A percentile compares a stretch with the other conserved stretches of the same genome.
Conservation (phyloP, 371 early-diverging fungal genomes). For the Mycotypha africana region DNA sequence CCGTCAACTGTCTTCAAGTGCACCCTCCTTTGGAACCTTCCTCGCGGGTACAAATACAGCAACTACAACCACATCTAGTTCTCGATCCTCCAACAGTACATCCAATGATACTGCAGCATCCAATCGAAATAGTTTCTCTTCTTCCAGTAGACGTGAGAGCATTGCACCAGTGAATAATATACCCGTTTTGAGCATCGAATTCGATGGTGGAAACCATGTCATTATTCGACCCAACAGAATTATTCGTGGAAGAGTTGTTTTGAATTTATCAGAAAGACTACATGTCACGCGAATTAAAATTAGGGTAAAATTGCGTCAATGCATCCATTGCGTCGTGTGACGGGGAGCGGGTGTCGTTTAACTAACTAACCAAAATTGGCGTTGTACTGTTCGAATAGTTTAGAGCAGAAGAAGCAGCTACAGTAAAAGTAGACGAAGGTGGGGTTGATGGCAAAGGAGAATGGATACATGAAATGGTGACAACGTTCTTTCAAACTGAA, state of each 20-base stretch:
- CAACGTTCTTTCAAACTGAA: constrained; percentile 43
- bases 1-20: constrained; percentile 23
- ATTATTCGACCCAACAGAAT: constrained; percentile 44
- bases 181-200: constrained; percentile 22
- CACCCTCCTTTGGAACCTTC: constrained; percentile 15
- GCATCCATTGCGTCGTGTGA: neutral
- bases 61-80: neutral
- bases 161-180: neutral
- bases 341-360: too few species aligned
- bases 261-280: constrained; percentile 26
- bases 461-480: constrained; percentile 38
- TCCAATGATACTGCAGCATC: neutral
- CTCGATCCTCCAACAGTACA: neutral
- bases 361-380: too few species aligned
- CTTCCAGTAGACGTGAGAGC: neutral
- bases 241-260: constrained; percentile 34
- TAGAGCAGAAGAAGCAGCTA: constrained; percentile 45
- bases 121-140: neutral
- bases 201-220: constrained; percentile 42
- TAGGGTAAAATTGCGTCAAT: constrained; percentile 21
- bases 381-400: constrained; percentile 22
- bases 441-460: constrained; percentile 28
- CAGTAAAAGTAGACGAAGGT: constrained; percentile 40
- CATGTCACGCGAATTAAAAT: constrained; percentile 38
- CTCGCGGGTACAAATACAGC: neutral